Base-by-base conservation (phyloP, 768 basidiomycete species). In the Mrakia blollopis region DNA sequence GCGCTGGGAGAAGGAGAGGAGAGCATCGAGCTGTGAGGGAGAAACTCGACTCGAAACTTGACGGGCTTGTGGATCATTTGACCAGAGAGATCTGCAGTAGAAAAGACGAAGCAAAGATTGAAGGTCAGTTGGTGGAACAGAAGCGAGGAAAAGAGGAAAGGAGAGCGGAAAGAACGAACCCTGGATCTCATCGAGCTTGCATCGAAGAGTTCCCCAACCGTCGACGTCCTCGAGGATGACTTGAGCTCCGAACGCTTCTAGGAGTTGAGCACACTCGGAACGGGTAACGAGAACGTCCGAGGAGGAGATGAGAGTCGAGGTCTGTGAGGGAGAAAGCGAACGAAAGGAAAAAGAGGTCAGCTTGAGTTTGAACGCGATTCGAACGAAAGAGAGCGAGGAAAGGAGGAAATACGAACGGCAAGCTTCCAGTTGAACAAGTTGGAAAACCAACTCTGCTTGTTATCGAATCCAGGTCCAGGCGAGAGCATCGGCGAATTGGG, bases 1-100 rank as follows among this genome's bases (percentile, higher is more conserved):
- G 44, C 71, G 35, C 50, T 44, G 9, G 11, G 30, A 80, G 44
- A 44, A 1, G 44, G 44, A 11, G 44, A 44, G 44, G 44, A 44
- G 25, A 16, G 60, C 57, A 80, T 78, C n/a, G 77, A 74, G 30
- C 80, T 61, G 23, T 73, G 73, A 18, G 73, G 73, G 37, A 37
- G 85, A 80, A 94, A 85, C 81, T 96, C 93, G 50, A 94, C 90
- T 75, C 91, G 88, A 85, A 98, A 98, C 79, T 89, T 89, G 52
- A 90, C 89, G 30, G 89, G 86, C 82, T 92, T 95, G 78, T 5
- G 86, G 85, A 78, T 91, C 90, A 82, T 47, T 37, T 73, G 73
- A n/a, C 60, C 60, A 37, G n/a, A n/a, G 57, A 73, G 39, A 32
- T 73, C 73, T 61, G 73, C 2, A 30, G 32, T n/a, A n/a, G 8